Percentiles rank a stretch among this genome's conserved stretches.
phyloP scores from a whole-genome alignment of 768 basidiomycete genomes.

The Strobilomyces dryophilus region DNA sequence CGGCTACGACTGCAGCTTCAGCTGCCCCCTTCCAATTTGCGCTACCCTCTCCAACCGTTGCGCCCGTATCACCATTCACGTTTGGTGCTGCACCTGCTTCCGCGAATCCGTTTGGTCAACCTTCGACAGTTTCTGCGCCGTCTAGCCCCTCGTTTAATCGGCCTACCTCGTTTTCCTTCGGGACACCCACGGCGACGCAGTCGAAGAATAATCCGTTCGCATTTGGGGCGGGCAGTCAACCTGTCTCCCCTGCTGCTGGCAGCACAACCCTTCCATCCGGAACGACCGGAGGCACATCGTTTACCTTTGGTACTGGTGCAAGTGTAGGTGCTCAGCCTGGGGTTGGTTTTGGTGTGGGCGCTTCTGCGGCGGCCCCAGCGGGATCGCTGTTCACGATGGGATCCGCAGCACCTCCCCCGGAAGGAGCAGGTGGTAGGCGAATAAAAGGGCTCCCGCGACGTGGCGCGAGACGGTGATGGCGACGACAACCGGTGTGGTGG shows the following conservation, averaged over 20 bases:
- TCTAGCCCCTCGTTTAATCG: constrained; percentile 57
- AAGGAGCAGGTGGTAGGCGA: constrained; percentile 36
- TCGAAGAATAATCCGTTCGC: constrained; percentile 36
- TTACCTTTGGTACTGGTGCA: constrained; percentile 36
- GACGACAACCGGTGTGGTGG: constrained; percentile 9
- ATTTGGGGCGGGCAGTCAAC: constrained; percentile 52
- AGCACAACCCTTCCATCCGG: constrained; percentile 29
- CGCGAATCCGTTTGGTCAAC: constrained; percentile 41
- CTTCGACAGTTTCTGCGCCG: constrained; percentile 44
- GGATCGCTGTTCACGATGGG: constrained; percentile 57
- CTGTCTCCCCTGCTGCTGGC: constrained; percentile 51
- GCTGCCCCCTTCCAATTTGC: constrained; percentile 48
- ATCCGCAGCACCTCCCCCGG: constrained; percentile 42
- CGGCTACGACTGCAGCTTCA: constrained; percentile 35
- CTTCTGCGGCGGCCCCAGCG: constrained; percentile 30
- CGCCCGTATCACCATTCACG: constrained; percentile 39
- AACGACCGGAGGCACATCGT: constrained; percentile 26
- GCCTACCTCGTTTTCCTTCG: constrained; percentile 44
- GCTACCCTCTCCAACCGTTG: constrained; percentile 34
- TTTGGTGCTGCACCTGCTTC: constrained; percentile 40
- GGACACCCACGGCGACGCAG: constrained; percentile 35
- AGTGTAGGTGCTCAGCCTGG: constrained; percentile 35
- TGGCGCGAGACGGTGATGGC: constrained; percentile 25
- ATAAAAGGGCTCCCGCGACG: constrained; percentile 56
- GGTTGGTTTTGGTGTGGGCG: constrained; percentile 37